Evolutionary conservation across 1,139 yeast species (phyloP).

Genomic region (Diutina rugosa): DNA sequence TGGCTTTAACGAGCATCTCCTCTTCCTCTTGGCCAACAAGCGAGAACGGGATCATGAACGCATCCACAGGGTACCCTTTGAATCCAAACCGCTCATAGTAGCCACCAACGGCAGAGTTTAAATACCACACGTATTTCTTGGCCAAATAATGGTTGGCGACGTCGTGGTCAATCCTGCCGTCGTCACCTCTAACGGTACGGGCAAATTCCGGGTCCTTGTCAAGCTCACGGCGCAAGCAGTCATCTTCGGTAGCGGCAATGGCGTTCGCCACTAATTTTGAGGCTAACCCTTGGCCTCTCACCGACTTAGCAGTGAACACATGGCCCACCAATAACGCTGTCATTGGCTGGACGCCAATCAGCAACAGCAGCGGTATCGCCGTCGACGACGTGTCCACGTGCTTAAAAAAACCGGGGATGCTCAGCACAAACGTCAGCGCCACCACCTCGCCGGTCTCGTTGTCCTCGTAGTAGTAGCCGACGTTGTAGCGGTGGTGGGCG

Average conservation of each 20-base stretch:
- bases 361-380: constrained; percentile 19
- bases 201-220: constrained; percentile 19
- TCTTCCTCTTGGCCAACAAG: constrained; percentile 11
- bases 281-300: constrained; percentile 21
- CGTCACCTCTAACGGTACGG: constrained; percentile 16
- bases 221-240: constrained; percentile 6
- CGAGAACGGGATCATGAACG: constrained; percentile 19
- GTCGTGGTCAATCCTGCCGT: constrained; percentile 16
- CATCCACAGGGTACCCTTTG: constrained; percentile 22
- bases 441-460: constrained; percentile 12
- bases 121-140: constrained; percentile 25
- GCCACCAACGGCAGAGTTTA: constrained; percentile 23
- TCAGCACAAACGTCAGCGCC: constrained; percentile 15
- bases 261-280: constrained; percentile 14
- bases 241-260: constrained; percentile 20
- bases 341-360: constrained; percentile 20
- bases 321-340: constrained; percentile 16
- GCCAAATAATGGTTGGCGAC: constrained; percentile 24
- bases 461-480: constrained; percentile 17
- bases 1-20: constrained; percentile 11
- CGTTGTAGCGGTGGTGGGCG: constrained; percentile 5
- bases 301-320: constrained; percentile 17
- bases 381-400: constrained; percentile 17
- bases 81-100: constrained; percentile 28
- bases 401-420: constrained; percentile 17